These are phyloP conservation scores for Leccinum uliginosum DNA, from an alignment of 768 basidiomycete species.

Conservation along the genomic window DNA sequence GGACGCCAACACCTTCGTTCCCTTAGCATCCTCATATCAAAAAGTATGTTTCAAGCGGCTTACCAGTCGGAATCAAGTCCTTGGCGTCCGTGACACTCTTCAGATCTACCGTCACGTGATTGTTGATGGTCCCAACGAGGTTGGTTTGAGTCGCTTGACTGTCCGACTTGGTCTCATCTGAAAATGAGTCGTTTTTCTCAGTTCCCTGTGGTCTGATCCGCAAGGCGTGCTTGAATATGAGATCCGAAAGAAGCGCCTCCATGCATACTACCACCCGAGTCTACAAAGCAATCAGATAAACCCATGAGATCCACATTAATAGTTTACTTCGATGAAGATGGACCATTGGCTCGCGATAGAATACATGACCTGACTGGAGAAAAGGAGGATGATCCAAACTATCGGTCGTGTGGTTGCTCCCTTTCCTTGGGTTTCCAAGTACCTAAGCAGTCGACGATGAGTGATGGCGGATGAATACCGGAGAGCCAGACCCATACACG, in stretches of 20 bases:
- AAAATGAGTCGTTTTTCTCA: conserved; percentile 1
- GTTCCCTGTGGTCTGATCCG: conserved; percentile 40
- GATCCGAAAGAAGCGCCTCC: conserved; percentile 51
- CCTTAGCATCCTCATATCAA: conserved; percentile 31
- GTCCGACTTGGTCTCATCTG: conserved; percentile 1
- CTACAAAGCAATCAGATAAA: neutral
- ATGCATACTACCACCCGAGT: conserved; percentile 44
- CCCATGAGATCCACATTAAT: neutral
- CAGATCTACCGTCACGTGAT: conserved; percentile 53
- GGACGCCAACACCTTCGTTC: conserved; percentile 2
- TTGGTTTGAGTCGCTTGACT: conserved; percentile 34
- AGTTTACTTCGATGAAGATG: conserved; percentile 31
- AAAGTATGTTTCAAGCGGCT: neutral
- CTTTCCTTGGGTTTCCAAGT: conserved; percentile 52
- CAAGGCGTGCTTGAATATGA: conserved; percentile 53
- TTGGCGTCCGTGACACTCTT: conserved; percentile 9
- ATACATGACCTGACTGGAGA: conserved; percentile 41
- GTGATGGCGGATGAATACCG: neutral
- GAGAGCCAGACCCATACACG: neutral
- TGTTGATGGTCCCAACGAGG: conserved; percentile 74
- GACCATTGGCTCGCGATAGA: conserved; percentile 51
- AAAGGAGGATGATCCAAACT: conserved; percentile 60
- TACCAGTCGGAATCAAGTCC: conserved; percentile 9
- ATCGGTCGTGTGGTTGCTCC: conserved; percentile 52
- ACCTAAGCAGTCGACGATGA: conserved; percentile 29